Conservation (phyloP, 75 land plant species). For the Cupressus sempervirens region DNA sequence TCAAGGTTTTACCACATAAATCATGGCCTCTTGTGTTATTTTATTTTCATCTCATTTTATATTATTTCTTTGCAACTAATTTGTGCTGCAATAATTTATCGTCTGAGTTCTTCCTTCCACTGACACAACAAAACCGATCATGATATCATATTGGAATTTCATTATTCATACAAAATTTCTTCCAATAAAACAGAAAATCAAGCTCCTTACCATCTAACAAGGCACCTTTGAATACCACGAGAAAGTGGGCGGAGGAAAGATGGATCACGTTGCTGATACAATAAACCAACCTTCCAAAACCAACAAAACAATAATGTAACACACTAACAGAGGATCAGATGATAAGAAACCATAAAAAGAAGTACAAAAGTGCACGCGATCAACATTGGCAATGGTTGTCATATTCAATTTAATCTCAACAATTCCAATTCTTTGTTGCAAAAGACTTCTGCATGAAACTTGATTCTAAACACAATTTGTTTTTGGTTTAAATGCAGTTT, state of each 20-base stretch:
- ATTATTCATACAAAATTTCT: slow-evolving; percentile 8
- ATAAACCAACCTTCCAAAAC: slow-evolving; percentile 65
- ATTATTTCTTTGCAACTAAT: no score
- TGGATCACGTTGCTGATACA: slow-evolving; percentile 74
- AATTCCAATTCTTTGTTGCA: not conserved
- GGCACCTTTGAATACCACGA: slow-evolving; percentile 72
- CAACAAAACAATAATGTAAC: slow-evolving; percentile 1
- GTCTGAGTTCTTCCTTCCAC: no score
- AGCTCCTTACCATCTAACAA: slow-evolving; percentile 67
- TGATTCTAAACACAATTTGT: not conserved
- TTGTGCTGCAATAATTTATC: no score
- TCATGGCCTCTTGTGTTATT: no score
- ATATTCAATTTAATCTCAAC: slow-evolving; percentile 5
- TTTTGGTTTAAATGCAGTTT: not conserved
- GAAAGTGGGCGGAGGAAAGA: slow-evolving; percentile 63
- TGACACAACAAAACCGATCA: not conserved
- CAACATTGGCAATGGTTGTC: not conserved
- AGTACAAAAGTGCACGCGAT: not conserved
- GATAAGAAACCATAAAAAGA: not conserved
- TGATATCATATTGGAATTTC: not conserved
- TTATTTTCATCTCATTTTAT: no score
- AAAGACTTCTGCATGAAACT: not conserved
- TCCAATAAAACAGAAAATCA: not conserved
- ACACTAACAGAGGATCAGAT: no score
- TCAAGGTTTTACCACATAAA: no score